Conservation (phyloP, 768 basidiomycete genomes). For the Rhodotorula toruloides region DNA sequence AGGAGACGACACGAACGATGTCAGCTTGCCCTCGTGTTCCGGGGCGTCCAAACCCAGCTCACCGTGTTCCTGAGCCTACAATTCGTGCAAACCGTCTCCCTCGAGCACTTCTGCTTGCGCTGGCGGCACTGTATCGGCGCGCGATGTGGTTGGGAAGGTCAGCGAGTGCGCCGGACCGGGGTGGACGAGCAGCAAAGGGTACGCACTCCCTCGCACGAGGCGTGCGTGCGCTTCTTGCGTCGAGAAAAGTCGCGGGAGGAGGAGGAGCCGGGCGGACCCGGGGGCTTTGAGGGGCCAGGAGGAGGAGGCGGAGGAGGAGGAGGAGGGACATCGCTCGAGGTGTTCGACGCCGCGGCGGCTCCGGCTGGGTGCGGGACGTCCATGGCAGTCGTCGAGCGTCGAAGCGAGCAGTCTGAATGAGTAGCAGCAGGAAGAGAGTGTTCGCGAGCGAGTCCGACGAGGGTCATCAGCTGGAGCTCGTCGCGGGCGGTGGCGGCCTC, state of each 20-base stretch:
- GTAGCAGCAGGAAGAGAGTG: not conserved
- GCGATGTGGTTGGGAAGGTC: not conserved
- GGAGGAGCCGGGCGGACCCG: not conserved
- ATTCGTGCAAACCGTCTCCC: not conserved
- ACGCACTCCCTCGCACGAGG: constrained; percentile 13
- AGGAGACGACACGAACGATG: too few relatives aligned
- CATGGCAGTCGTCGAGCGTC: not conserved
- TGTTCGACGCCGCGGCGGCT: not conserved
- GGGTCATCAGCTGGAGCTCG: not conserved
- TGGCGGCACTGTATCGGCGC: not conserved
- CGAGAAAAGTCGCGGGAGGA: too few relatives aligned
- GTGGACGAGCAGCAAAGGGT: not conserved
- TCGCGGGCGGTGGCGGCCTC: too few relatives aligned
- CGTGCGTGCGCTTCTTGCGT: not conserved
- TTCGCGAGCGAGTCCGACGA: not conserved
- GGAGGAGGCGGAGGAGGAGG: too few relatives aligned
- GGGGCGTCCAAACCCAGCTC: not conserved
- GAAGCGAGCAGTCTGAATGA: not conserved
- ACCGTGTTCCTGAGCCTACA: constrained; percentile 1
- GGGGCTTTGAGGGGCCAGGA: not conserved
- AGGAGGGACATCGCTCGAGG: too few relatives aligned
- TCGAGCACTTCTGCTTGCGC: constrained; percentile 2
- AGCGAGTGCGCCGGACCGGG: not conserved
- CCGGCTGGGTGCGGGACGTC: not conserved
- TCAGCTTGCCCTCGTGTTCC: too few relatives aligned